Conservation (phyloP, 2,329 filamentous ascomycete genomes). For the Cryphonectria radicalis region DNA sequence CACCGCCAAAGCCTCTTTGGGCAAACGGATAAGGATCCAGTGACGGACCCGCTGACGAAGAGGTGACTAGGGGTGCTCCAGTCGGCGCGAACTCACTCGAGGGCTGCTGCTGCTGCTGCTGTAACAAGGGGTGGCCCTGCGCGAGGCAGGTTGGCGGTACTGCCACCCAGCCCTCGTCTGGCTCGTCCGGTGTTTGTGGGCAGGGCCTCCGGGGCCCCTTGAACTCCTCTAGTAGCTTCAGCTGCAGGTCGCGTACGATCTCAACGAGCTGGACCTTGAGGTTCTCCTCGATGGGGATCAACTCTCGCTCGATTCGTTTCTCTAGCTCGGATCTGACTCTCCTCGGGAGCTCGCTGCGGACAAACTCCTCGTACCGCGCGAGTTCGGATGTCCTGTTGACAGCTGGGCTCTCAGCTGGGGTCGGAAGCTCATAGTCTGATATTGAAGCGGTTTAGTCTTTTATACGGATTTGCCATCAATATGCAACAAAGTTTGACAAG, state of each 20-base stretch:
- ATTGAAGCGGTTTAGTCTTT: not conserved
- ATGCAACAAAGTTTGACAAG: not conserved
- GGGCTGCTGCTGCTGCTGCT: not conserved
- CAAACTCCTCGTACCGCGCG: constrained; percentile 28
- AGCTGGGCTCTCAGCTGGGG: not conserved
- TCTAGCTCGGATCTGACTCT: constrained; percentile 29
- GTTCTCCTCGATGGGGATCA: constrained; percentile 28
- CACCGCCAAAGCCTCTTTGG: not conserved
- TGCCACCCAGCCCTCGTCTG: not conserved
- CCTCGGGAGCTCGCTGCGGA: constrained; percentile 25
- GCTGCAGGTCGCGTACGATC: constrained; percentile 29
- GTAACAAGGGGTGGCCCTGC: not conserved
- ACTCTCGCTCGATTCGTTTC: constrained; percentile 24
- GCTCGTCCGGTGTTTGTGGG: not conserved
- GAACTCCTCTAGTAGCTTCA: constrained; percentile 28
- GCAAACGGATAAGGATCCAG: not conserved
- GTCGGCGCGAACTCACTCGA: not conserved
- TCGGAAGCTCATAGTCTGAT: constrained; percentile 24
- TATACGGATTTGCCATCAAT: not conserved
- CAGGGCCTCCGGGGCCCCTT: constrained; percentile 1
- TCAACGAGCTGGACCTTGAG: constrained; percentile 29
- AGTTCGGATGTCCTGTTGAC: constrained; percentile 15
- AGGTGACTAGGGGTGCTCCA: not conserved
- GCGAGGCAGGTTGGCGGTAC: not conserved
- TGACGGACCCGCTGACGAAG: not conserved